Conservation (phyloP, 1,284 basidiomycete genomes). For the Naganishia albida region DNA sequence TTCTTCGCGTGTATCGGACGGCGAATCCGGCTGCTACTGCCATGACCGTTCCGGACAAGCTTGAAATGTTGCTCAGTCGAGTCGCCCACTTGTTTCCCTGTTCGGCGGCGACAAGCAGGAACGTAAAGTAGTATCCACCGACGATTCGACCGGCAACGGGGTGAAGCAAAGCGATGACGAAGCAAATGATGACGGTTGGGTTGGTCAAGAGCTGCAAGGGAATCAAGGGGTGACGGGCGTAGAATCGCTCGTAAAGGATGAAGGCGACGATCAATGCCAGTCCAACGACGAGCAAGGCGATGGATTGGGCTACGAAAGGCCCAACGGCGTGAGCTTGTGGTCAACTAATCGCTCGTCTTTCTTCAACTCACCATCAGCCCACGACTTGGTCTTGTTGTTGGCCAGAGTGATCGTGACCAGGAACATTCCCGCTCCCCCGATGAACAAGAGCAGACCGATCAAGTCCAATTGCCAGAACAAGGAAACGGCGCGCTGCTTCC, state of each 20-base stretch:
- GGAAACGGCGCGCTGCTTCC: slow-evolving; percentile 31
- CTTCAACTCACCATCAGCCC: slow-evolving; percentile 41
- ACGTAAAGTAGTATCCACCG: slow-evolving; percentile 45
- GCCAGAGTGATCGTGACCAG: slow-evolving; percentile 51
- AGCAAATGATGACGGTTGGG: slow-evolving; percentile 46
- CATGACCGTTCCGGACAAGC: slow-evolving; percentile 42
- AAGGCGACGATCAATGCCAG: slow-evolving; percentile 40
- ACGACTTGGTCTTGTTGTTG: slow-evolving; percentile 44
- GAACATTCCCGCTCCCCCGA: slow-evolving; percentile 47
- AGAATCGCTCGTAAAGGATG: slow-evolving; percentile 45
- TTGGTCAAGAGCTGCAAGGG: slow-evolving; percentile 48
- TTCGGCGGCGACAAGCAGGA: slow-evolving; percentile 42
- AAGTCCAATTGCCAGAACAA: slow-evolving; percentile 51
- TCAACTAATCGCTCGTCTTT: not conserved
- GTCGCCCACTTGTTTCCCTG: slow-evolving; percentile 41
- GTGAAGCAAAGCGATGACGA: slow-evolving; percentile 46
- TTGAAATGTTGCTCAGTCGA: slow-evolving; percentile 41
- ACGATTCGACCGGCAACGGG: slow-evolving; percentile 48
- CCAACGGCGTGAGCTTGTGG: not conserved
- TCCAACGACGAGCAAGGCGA: slow-evolving; percentile 48
- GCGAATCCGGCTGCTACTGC: slow-evolving; percentile 40
- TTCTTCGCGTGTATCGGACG: slow-evolving; percentile 38
- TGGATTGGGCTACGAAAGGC: slow-evolving; percentile 40
- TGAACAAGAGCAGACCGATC: slow-evolving; percentile 49
- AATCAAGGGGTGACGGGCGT: slow-evolving; percentile 47